A percentile compares a stretch with the other conserved stretches of the same genome.
Evolutionary conservation across 768 basidiomycete genomes (phyloP).

Genomic region (Lactarius sanguifluus): DNA sequence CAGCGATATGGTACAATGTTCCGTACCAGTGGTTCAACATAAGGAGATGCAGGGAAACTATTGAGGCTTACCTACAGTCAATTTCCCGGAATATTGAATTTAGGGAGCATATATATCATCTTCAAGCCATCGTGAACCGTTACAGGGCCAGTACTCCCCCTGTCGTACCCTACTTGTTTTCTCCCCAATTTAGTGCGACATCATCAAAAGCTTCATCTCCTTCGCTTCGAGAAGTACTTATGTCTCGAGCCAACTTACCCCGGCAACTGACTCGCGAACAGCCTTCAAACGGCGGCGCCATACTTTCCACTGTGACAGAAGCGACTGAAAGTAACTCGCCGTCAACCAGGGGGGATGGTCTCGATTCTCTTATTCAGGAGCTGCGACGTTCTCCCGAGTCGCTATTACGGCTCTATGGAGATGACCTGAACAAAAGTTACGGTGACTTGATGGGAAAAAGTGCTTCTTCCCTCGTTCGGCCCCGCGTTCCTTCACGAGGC

Average conservation of each 20-base stretch:
- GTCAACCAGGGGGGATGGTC: not conserved
- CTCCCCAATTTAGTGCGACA: not conserved
- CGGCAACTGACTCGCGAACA: too few relatives aligned
- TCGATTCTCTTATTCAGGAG: slow-evolving; percentile 6
- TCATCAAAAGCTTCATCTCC: not conserved
- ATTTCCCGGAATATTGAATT: not conserved
- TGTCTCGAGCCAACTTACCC: not conserved
- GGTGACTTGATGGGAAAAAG: not conserved
- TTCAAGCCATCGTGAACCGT: not conserved
- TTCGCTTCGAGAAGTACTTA: not conserved
- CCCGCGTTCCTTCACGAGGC: not conserved
- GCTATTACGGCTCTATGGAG: slow-evolving; percentile 10
- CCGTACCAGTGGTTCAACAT: not conserved
- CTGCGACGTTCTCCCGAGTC: not conserved
- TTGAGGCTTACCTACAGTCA: not conserved
- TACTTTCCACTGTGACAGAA: not conserved
- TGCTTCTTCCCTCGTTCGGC: not conserved
- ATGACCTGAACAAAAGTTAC: slow-evolving; percentile 6
- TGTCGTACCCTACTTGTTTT: not conserved
- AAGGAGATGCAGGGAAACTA: not conserved
- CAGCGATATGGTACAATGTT: not conserved
- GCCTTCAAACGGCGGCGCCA: not conserved
- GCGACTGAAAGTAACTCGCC: not conserved
- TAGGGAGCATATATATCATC: not conserved
- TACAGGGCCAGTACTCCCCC: not conserved